A percentile compares a stretch with the other conserved stretches of the same genome.
Evolutionary conservation across 83 land plant genomes (phyloP).

Genomic region (Thuja plicata): DNA sequence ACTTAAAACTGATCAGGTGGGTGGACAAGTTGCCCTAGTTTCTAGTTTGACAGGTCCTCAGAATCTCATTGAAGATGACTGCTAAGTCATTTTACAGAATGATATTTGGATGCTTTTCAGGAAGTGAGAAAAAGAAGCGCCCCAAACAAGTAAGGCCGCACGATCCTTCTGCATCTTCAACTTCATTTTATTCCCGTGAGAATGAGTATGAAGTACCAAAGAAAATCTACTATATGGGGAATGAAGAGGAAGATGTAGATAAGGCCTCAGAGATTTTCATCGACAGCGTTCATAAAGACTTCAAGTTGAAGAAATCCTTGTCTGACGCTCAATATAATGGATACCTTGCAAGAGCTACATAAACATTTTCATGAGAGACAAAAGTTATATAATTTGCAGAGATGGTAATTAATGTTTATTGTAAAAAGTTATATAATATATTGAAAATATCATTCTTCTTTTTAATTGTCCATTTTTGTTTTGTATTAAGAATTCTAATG

Average conservation of each 20-base stretch:
- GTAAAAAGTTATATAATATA: too few species aligned
- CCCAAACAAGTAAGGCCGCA: too few species aligned
- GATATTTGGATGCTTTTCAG: not conserved
- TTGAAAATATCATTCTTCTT: too few species aligned
- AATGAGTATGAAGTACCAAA: too few species aligned
- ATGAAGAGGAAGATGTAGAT: not conserved
- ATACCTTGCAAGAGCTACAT: not conserved
- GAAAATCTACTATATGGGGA: too few species aligned
- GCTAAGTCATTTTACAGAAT: not conserved
- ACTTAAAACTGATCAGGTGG: too few species aligned
- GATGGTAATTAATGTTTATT: too few species aligned
- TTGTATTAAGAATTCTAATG: too few species aligned
- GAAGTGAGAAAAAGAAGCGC: not conserved
- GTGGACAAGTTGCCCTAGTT: too few species aligned
- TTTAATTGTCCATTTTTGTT: too few species aligned
- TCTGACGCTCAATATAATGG: not conserved
- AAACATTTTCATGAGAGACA: not conserved
- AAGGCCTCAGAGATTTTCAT: not conserved
- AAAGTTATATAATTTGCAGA: too few species aligned
- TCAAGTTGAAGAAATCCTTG: not conserved
- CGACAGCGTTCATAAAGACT: not conserved
- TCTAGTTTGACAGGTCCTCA: too few species aligned
- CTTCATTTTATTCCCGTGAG: not conserved
- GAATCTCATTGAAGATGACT: not conserved
- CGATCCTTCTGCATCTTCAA: not conserved